Evolutionary conservation across 2,329 filamentous ascomycete species (phyloP).

Genomic region (Blumeria hordei): DNA sequence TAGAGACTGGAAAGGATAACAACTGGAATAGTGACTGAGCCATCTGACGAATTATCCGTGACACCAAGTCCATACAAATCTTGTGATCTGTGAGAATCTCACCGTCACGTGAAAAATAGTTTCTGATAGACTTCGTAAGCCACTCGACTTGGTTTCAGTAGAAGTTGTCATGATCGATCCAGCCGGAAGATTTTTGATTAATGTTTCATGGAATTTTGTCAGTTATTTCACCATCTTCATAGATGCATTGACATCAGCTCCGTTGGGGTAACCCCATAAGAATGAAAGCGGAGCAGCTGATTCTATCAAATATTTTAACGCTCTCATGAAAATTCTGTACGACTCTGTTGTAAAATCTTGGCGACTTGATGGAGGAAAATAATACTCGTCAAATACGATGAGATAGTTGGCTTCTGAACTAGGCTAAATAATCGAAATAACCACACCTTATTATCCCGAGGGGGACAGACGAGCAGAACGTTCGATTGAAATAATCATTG

Average conservation of each 20-base stretch:
- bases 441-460: background rate
- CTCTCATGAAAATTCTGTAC: background rate
- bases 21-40: background rate
- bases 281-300: too few relatives aligned
- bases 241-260: background rate
- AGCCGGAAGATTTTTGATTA: background rate
- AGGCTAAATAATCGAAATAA: background rate
- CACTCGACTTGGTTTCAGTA: background rate
- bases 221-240: background rate
- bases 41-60: background rate
- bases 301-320: background rate
- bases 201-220: background rate
- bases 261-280: background rate
- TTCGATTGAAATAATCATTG: too few relatives aligned
- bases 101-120: background rate
- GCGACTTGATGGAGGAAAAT: background rate
- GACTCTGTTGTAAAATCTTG: slow-evolving; percentile 1
- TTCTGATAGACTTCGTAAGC: background rate
- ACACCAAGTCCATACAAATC: background rate
- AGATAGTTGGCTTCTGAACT: background rate
- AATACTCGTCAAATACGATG: background rate
- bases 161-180: background rate
- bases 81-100: background rate
- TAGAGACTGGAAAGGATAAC: background rate
- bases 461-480: background rate